Base-by-base conservation (phyloP, 2,329 filamentous ascomycete genomes). In the Ilyonectria destructans region DNA sequence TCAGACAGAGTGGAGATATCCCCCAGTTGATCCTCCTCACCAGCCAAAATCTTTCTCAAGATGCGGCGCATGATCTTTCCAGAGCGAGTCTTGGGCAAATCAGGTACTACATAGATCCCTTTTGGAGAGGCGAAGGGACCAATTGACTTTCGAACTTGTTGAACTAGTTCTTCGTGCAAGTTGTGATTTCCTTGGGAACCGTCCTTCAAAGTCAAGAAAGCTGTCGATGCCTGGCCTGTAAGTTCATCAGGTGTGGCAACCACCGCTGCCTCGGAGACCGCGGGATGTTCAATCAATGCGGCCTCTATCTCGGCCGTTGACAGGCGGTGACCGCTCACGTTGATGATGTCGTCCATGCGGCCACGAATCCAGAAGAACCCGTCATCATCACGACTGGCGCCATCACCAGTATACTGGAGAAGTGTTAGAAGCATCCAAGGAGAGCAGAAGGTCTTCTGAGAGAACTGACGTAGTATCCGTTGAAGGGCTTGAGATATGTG, bases 291-390 rank as follows among this genome's bases (percentile, higher is more conserved):
- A 70, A 98, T 91, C 63, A 98, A 89, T 7, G 95, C 95, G 9
- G 95, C 95, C 83, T 98, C 96, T 74, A 98, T 98, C 82, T 98
- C 95, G 19, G 95, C 95, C 2, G 96, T 98, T n/a, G 95, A 97
- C 71, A 98, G 87, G 79, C 95, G 91, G 82, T 98, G 95, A 17
- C 95, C 96, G 75, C 92, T 96, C 67, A 98, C 95, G 82, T 98
- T 98, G 80, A 98, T 95, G 21, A 98, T 95, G 77, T 98, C 95
- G 79, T 98, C 95, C 46, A 98, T 95, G 81, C 95, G 93, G 71
- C 95, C 96, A 68, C 95, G 93, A 80, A 98, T 98, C 95, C 95
- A 98, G 89, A 97, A 98, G 86, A 97, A 98, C 57, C 95, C 95
- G 76, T 98, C 95, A 80, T 96, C 91, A 80, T 98, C 95, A 78